A percentile compares a stretch with the other conserved stretches of the same genome.
phyloP scores from a whole-genome alignment of 2,329 filamentous ascomycete genomes.

The Daldinia eschscholtzii region DNA sequence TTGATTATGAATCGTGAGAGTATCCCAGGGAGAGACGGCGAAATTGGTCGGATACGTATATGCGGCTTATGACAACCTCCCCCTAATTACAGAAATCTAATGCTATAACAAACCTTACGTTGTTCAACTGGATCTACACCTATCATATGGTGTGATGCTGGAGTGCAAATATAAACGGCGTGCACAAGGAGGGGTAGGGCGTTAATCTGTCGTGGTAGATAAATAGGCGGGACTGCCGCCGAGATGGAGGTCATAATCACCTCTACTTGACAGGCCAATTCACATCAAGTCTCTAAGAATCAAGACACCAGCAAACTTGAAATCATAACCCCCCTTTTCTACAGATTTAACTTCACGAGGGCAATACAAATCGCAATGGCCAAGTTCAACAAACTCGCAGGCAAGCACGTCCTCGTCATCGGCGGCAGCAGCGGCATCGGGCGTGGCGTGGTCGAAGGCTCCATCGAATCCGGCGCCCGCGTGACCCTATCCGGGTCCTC shows the following conservation, averaged over 20 bases:
- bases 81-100: not conserved
- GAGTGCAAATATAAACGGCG: not conserved
- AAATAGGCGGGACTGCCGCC: not conserved
- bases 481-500: slow-evolving; percentile 47
- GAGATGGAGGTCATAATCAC: not conserved
- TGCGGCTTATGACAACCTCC: not conserved
- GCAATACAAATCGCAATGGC: slow-evolving; percentile 41
- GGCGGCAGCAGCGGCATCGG: slow-evolving; percentile 50
- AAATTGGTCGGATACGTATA: not conserved
- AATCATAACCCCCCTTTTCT: not conserved
- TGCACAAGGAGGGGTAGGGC: not conserved
- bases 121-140: not conserved
- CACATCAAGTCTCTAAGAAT: not conserved
- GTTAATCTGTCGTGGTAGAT: not conserved
- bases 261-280: not conserved
- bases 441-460: slow-evolving; percentile 47
- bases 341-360: not conserved
- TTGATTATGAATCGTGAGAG: not conserved
- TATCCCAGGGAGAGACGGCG: not conserved
- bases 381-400: slow-evolving; percentile 51
- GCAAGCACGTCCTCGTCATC: slow-evolving; percentile 51
- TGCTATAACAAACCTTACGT: not conserved
- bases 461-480: slow-evolving; percentile 46
- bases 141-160: not conserved
- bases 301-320: slow-evolving; percentile 10